Evolutionary conservation across 495 filamentous ascomycete genomes (phyloP), one percentile per base, ranked within the genome.

Genomic region (Hypoxylon fuscum): DNA sequence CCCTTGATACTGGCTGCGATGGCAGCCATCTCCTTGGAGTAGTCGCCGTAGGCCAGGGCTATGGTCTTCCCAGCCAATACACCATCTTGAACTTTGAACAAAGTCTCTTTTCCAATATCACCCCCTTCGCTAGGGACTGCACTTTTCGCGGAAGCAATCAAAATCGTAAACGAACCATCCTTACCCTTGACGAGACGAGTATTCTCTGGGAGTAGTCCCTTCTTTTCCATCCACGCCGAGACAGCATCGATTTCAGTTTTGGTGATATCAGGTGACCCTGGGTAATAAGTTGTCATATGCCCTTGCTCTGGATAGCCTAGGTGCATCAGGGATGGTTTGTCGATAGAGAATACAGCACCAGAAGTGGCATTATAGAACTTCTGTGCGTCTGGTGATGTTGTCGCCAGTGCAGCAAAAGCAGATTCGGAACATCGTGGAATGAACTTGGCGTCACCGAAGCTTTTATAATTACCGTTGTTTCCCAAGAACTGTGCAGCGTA

Each of bases 401-500:
- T 82, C 17, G 90, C 88, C n/a, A 98, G 76, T 57, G 87, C 84
- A 29, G 86, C 82, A 52, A 98, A 82, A 25, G 83, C 82, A 14
- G 85, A 82, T 44, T 85, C 78, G 10, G 83, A 73, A 55, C 93
- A 83, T 37, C 93, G 83, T 7, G 95, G 95, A 50, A 98, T 86
- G 73, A 97, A 97, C 70, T 98, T 98, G 57, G 88, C 84, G 72
- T 98, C 95, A 29, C 95, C 95, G 64, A 97, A 97, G 23, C 89
- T 90, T 77, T 97, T 97, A 79, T 96, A 98, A 74, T 98, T 98
- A 41, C 95, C 95, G 43, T 82, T 77, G 70, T 97, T 98, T 21
- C 93, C 93, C 5, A 98, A 79, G 73, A 98, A 95, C 69, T 93
- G 90, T 2, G 88, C 87, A 1, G 92, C 81, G 75, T 98, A 98